These are phyloP conservation scores for Plantago elongata DNA, from an alignment of 257 asterid species.

Conservation along the genomic window DNA sequence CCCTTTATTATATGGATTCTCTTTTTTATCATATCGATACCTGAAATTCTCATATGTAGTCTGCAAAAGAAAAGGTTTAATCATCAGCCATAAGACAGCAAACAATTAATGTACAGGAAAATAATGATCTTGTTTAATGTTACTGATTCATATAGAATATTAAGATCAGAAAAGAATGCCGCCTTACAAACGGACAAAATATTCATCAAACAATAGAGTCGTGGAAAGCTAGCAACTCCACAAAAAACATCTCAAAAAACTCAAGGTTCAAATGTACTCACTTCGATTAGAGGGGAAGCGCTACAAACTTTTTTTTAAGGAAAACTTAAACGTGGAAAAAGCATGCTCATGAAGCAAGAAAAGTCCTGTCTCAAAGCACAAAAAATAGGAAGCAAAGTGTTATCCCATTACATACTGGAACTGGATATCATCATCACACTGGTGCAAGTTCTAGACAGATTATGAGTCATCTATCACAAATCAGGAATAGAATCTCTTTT, in stretches of 20 bases:
- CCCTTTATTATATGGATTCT: constrained; percentile 90
- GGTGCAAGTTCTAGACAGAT: no score
- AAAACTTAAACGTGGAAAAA: neutral
- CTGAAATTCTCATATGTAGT: constrained; percentile 95
- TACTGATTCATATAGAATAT: neutral
- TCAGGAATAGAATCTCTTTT: no score
- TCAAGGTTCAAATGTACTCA: no score
- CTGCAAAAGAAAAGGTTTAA: constrained; percentile 36
- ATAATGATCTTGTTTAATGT: neutral
- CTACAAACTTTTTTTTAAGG: no score
- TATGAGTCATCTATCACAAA: no score
- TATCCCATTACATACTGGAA: no score
- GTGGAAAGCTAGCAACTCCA: no score
- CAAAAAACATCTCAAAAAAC: no score
- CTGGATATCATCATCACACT: no score
- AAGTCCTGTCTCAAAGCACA: neutral
- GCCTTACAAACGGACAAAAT: neutral
- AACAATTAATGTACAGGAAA: neutral
- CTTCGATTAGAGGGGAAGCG: no score
- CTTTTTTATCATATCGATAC: constrained; percentile 63
- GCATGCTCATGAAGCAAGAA: neutral
- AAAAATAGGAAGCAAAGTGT: no score
- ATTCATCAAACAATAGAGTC: neutral
- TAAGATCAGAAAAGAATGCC: neutral
- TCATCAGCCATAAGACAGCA: neutral